phyloP scores from a whole-genome alignment of 1,284 basidiomycete genomes.

The Irpex sp. region DNA sequence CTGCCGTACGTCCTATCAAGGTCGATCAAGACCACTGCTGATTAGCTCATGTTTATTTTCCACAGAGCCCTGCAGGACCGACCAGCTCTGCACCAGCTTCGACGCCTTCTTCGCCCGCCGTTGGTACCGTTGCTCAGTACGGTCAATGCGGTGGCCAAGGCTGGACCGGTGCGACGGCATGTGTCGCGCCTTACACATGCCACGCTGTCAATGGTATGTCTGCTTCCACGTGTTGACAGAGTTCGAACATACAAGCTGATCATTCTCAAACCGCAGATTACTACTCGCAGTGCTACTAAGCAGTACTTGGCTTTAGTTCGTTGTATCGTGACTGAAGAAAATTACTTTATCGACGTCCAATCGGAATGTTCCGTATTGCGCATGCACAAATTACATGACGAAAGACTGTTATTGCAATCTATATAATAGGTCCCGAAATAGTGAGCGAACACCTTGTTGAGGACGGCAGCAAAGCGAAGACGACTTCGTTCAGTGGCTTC shows the following conservation, averaged over 20 bases:
- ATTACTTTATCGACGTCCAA: not conserved
- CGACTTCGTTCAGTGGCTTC: too few relatives aligned
- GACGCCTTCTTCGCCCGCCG: not conserved
- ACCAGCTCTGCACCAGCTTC: not conserved
- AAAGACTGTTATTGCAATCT: too few relatives aligned
- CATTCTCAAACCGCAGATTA: not conserved
- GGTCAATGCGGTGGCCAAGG: slow-evolving; percentile 18
- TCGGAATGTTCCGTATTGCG: too few relatives aligned
- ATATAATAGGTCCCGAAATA: too few relatives aligned
- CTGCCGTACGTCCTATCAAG: not conserved
- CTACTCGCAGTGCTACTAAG: slow-evolving; percentile 13
- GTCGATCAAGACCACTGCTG: not conserved
- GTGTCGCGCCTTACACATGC: slow-evolving; percentile 12
- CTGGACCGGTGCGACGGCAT: slow-evolving; percentile 15
- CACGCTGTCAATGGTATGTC: slow-evolving; percentile 11
- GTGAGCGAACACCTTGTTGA: too few relatives aligned
- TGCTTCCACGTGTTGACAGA: not conserved
- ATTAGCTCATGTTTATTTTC: not conserved
- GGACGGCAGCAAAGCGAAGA: too few relatives aligned
- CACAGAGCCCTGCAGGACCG: not conserved
- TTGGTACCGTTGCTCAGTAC: slow-evolving; percentile 11
- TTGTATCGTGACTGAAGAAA: not conserved
- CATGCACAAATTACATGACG: too few relatives aligned
- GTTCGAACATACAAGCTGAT: not conserved
- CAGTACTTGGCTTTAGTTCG: too few relatives aligned